These are phyloP conservation scores for Endocalyx cinctus DNA, from an alignment of 2,329 filamentous ascomycete species.

Conservation along the genomic window DNA sequence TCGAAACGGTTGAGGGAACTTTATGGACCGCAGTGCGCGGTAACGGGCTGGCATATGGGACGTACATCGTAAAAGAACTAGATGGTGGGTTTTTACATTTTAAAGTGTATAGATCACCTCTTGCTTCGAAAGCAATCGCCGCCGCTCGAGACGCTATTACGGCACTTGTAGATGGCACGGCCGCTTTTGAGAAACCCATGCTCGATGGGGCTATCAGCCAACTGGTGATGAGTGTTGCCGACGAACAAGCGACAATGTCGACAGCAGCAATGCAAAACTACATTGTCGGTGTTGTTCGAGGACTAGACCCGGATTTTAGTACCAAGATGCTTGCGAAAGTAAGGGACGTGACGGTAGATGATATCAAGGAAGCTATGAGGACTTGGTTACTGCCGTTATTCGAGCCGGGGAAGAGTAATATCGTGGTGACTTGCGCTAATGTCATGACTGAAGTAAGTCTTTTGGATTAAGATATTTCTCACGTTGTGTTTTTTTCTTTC, in stretches of 20 bases:
- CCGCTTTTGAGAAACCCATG: slow-evolving; percentile 71
- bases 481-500: background rate
- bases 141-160: slow-evolving; percentile 72
- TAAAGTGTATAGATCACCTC: slow-evolving; percentile 84
- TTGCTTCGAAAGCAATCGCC: slow-evolving; percentile 79
- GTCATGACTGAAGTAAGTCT: slow-evolving; percentile 75
- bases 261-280: slow-evolving; percentile 81
- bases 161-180: slow-evolving; percentile 66
- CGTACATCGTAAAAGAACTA: slow-evolving; percentile 70
- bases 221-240: slow-evolving; percentile 81
- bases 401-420: slow-evolving; percentile 71
- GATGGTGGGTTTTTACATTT: slow-evolving; percentile 80
- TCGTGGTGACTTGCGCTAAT: slow-evolving; percentile 83
- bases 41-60: slow-evolving; percentile 88
- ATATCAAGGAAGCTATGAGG: slow-evolving; percentile 70
- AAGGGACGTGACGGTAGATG: slow-evolving; percentile 66
- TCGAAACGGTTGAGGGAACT: slow-evolving; percentile 89
- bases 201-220: slow-evolving; percentile 87
- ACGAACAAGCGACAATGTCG: slow-evolving; percentile 82
- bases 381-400: slow-evolving; percentile 79
- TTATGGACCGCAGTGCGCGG: slow-evolving; percentile 92
- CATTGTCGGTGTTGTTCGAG: slow-evolving; percentile 72
- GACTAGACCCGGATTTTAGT: slow-evolving; percentile 72
- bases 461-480: too few species aligned
- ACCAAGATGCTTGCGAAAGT: slow-evolving; percentile 73